Base-by-base conservation (phyloP, 1,284 basidiomycete species). In the Cryptococcus sp. region DNA sequence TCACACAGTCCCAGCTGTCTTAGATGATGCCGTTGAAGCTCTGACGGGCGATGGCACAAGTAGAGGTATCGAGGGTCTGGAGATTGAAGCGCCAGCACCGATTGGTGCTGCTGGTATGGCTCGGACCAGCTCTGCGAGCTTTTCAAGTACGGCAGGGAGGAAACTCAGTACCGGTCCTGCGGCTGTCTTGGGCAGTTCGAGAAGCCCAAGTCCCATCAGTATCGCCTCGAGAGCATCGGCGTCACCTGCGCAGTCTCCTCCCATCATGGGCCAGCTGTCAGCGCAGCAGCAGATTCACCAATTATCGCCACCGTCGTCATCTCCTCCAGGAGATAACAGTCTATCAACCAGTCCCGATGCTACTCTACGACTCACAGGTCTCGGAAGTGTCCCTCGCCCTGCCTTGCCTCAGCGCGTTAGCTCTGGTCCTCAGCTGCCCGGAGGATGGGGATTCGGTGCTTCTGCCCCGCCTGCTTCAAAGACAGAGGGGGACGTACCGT, bases 1-100 rank as follows among this genome's bases (percentile, higher is more conserved):
- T 55, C 70, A 75, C 40, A 71, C 70, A 3, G 77, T 79, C 20
- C 78, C 78, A 0, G 74, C 78, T 2, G 78, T 77, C 0, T 58
- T 79, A 48, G 76, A 78, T 51, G 77, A 78, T 57, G 78, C 78
- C 5, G 72, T 79, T 40, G 77, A 79, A 61, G 78, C 78, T 2
- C 63, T 79, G 39, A 67, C 70, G 0, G 45, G 35, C 8, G 58
- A 66, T 16, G 60, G 55, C 5, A 60, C 59, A 17, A 58, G 59
- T 8, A 49, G 66, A 30, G 63, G 66, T 7, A 49, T 70, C 17
- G 63, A 67, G 17, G 70, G 66, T 11, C 50, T 77, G 40, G 76
- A 78, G 57, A 78, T 78, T 40, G 76, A 78, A 58, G 68, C 71
- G 23, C 71, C 71, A 11, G 66, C 65, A 16, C 61, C 66, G 3